Base-by-base conservation (phyloP, 768 basidiomycete species). In the Gymnopilus dilepis region DNA sequence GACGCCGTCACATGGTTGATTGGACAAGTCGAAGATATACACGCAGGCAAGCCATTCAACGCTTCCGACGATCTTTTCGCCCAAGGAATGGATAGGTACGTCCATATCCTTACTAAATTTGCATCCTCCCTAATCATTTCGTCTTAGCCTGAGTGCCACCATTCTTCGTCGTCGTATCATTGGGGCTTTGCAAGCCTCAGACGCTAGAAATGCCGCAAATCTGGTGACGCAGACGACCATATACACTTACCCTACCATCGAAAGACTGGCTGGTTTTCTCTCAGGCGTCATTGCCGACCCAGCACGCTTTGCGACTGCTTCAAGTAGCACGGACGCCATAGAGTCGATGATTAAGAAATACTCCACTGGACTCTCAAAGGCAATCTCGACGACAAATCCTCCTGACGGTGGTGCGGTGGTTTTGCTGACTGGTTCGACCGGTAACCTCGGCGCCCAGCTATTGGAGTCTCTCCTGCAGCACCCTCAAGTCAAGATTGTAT, bases 361-460 rank as follows among this genome's bases (percentile, higher is more conserved):
- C 24, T 40, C 33, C 38, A 9, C 19, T 34, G 37, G 60, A 15
- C 33, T 30, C 33, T 17, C 6, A 17, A 3, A 54, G 6, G 34
- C 50, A 11, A 50, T 40, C 12, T 8, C n/a, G 40, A 24, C 45
- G 15, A 48, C 9, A 0, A 30, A 6, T 19, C 48, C 24, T 30
- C 21, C 43, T 24, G 17, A 21, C 26, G 56, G 26, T 12, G 47
- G 38, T 28, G 33, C 59, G 6, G 69, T 73, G 2, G 70, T 80
- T 4, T 67, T 80, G 1, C 60, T 82, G 19, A 81, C 80, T 0
- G 79, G 81, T 6, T 76, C 79, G 0, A 81, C 81, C 4, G 81
- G 80, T 2, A 74, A 73, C 15, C 70, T 81, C 0, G 79, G 81
- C 11, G 73, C 77, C 2, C 72, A 76, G 51, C 55, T 79, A n/a